Base-by-base conservation (phyloP, 805 yeast genomes). In the Yarrowia keelungensis region DNA sequence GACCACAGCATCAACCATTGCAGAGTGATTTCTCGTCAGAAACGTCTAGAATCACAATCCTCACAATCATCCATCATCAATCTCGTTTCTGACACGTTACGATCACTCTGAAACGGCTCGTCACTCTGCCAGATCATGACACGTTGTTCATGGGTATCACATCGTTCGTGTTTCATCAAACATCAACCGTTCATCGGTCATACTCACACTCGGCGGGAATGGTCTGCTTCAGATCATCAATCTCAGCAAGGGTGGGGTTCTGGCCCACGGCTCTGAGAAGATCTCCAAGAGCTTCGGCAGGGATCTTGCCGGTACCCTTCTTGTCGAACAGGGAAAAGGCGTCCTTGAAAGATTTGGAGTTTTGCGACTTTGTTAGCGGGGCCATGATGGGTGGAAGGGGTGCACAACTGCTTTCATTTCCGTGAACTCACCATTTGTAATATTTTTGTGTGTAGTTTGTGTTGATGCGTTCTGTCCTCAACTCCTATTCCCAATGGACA, bases 291-390 rank as follows among this genome's bases (percentile, higher is more conserved):
- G 90, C 88, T 71, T 89, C 90, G 70, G 85, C 83, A 15, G 97
- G 87, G 69, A 95, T 95, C 78, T 88, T 85, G 16, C 98, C 99
- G 46, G 94, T 91, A 38, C 97, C 98, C 77, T 93, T 91, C 81
- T 92, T 93, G 82, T 95, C 99, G 77, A 94, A 95, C 56, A 95
- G 87, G 12, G 98, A 95, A 80, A 95, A 95, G 32, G 98, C 97
- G 84, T 95, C 98, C 81, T 91, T 92, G 82, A 84, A 81, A 35
- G 85, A 81, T 73, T 84, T 83, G 54, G 79, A 62, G 56, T 41
- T 62, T 62, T 62, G 67, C 54, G 67, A 62, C 67, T 62, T 62
- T 62, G 67, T 62, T 62, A 62, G 67, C 35, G 61, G 61, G 32
- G 65, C 65, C 65, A 59, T 59, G 65, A 15, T 45, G 16, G 12